phyloP scores from a whole-genome alignment of 2,329 filamentous ascomycete species.

The Colletotrichum somersetense region DNA sequence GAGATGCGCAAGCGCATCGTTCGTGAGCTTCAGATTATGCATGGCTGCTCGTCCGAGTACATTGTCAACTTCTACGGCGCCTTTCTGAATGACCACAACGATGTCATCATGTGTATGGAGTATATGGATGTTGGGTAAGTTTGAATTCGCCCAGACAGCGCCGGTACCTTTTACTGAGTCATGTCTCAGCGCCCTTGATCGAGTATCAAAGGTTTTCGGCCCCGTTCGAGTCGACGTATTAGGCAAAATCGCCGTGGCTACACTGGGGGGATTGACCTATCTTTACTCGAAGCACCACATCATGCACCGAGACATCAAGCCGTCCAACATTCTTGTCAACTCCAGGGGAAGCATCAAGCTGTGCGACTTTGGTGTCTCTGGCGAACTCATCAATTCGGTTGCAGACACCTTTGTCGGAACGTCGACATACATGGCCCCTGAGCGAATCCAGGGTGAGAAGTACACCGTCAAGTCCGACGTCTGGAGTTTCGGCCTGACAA shows the following conservation, averaged over 20 bases:
- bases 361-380: conserved; percentile 98
- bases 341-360: conserved; percentile 95
- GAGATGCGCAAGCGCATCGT: conserved; percentile 98
- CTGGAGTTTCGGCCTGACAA: conserved; percentile 94
- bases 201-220: conserved; percentile 93
- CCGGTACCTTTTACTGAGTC: conserved; percentile 39
- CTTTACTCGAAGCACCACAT: conserved; percentile 96
- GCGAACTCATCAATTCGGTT: conserved; percentile 96
- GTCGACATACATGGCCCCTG: conserved; percentile 99
- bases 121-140: conserved; percentile 99
- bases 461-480: conserved; percentile 99
- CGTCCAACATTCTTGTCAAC: conserved; percentile 97
- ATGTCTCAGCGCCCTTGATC: conserved; percentile 81
- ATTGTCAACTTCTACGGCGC: conserved; percentile 99
- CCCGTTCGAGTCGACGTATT: conserved; percentile 96
- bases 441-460: conserved; percentile 95
- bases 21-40: conserved; percentile 97
- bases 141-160: background rate
- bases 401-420: conserved; percentile 98
- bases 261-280: conserved; percentile 92
- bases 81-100: conserved; percentile 95
- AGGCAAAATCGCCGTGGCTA: conserved; percentile 97
- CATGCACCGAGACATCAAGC: conserved; percentile 99
- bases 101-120: conserved; percentile 99
- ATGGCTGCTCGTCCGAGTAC: conserved; percentile 95